phyloP scores from a whole-genome alignment of 306 rosid genomes.

The Dryas alaskensis region DNA sequence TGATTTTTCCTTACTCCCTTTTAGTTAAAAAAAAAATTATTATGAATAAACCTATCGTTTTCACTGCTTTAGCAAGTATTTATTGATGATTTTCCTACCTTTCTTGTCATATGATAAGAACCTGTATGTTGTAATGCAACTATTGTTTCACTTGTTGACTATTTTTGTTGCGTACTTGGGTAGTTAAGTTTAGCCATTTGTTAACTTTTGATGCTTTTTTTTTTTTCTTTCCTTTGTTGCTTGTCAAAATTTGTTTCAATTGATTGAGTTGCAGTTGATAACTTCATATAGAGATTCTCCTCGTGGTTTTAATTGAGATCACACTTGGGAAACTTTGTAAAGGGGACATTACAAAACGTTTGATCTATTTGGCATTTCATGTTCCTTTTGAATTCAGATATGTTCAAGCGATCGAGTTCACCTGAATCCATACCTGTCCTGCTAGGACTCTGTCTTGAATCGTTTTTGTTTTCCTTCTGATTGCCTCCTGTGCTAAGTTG shows the following conservation, averaged over 20 bases:
- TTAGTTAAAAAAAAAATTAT: neutral
- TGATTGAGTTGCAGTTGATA: neutral
- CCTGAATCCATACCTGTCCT: too few relatives aligned
- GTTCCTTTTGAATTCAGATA: too few relatives aligned
- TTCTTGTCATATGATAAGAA: neutral
- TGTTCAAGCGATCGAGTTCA: too few relatives aligned
- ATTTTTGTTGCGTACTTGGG: neutral
- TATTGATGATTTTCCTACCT: neutral
- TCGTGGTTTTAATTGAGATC: too few relatives aligned
- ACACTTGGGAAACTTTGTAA: too few relatives aligned
- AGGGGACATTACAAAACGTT: too few relatives aligned
- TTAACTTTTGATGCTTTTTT: neutral
- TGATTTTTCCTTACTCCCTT: neutral
- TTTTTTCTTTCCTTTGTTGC: neutral
- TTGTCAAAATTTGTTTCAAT: neutral
- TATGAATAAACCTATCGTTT: neutral
- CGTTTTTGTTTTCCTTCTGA: too few relatives aligned
- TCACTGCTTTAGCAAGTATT: neutral
- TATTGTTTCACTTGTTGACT: neutral
- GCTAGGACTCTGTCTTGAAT: too few relatives aligned
- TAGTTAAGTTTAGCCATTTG: neutral
- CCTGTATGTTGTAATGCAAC: neutral
- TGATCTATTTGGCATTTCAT: too few relatives aligned
- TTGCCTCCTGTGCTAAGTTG: too few relatives aligned
- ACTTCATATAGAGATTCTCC: too few relatives aligned